Evolutionary conservation across 495 filamentous ascomycete genomes (phyloP).

Genomic region (Tetracladium marchalianum): DNA sequence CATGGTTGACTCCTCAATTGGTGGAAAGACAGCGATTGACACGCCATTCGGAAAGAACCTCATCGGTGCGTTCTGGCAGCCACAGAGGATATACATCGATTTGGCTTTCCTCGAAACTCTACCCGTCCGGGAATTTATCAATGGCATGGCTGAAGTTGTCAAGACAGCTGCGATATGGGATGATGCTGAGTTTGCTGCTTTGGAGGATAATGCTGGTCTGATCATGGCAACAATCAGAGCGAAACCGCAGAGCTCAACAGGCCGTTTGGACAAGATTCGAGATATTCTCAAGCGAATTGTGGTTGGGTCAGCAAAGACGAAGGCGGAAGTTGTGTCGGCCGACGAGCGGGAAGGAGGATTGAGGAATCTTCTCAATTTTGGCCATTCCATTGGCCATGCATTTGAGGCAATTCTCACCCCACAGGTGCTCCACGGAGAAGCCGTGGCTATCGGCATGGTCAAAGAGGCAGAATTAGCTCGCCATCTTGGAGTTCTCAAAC

Average conservation of each 20-base stretch:
- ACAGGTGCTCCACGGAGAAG: constrained; percentile 90
- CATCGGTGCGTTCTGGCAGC: constrained; percentile 95
- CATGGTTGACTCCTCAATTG: constrained; percentile 98
- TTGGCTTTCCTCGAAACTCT: constrained; percentile 86
- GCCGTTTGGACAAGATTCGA: constrained; percentile 57
- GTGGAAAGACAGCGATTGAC: constrained; percentile 97
- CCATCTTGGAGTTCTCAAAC: constrained; percentile 77
- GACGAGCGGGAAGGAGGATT: constrained; percentile 94
- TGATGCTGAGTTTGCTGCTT: constrained; percentile 71
- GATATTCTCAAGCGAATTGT: constrained; percentile 78
- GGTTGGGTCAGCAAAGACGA: constrained; percentile 78
- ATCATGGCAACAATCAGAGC: constrained; percentile 57
- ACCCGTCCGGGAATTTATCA: constrained; percentile 88
- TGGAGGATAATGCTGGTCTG: constrained; percentile 68
- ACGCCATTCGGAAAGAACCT: constrained; percentile 96
- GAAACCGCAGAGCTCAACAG: constrained; percentile 3
- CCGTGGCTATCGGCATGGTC: constrained; percentile 95
- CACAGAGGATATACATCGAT: constrained; percentile 87
- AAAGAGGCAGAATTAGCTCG: constrained; percentile 92
- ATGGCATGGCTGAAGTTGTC: constrained; percentile 97
- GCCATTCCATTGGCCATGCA: constrained; percentile 96
- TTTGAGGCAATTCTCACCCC: constrained; percentile 93
- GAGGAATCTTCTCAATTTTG: constrained; percentile 92
- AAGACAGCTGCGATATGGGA: constrained; percentile 98
- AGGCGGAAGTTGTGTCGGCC: constrained; percentile 84